A percentile compares a stretch with the other conserved stretches of the same genome.
Evolutionary conservation across 345 rosid species (phyloP).

Genomic region (Rubroshorea leprosula): DNA sequence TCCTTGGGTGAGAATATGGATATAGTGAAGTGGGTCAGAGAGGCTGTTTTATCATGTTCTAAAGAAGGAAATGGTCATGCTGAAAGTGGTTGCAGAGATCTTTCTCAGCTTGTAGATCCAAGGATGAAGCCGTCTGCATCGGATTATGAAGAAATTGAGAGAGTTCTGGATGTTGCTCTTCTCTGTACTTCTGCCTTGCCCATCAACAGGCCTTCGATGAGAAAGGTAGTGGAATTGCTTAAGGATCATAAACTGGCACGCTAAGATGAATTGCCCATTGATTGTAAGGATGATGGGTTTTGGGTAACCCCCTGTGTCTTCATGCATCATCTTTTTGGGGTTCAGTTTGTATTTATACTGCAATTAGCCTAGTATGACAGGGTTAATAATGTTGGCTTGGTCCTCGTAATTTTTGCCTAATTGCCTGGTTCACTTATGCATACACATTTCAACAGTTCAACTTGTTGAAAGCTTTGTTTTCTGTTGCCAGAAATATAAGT

Average conservation of each 20-base stretch:
- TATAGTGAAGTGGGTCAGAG: conserved; percentile 51
- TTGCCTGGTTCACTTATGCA: too few relatives aligned
- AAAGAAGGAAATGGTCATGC: neutral
- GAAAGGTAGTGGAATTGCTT: conserved; percentile 63
- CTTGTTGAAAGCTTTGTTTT: too few relatives aligned
- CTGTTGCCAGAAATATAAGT: too few relatives aligned
- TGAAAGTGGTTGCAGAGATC: neutral
- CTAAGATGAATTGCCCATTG: conserved; percentile 9
- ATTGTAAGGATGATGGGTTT: neutral
- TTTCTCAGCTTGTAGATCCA: conserved; percentile 40
- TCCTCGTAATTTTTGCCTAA: too few relatives aligned
- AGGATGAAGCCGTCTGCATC: conserved; percentile 30
- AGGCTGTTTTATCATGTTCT: conserved; percentile 20
- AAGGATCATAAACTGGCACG: conserved; percentile 27
- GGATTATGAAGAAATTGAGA: conserved; percentile 44
- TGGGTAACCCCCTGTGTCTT: too few relatives aligned
- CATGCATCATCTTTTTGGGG: too few relatives aligned
- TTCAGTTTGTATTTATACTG: too few relatives aligned
- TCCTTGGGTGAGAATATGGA: conserved; percentile 51
- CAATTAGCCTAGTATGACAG: too few relatives aligned
- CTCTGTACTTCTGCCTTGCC: conserved; percentile 52
- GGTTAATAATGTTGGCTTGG: too few relatives aligned
- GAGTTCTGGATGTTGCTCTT: conserved; percentile 50
- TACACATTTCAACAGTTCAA: too few relatives aligned
- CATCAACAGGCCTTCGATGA: conserved; percentile 56